Evolutionary conservation across 371 early-diverging fungal genomes (phyloP).

Genomic region (Funneliformis caledonium): DNA sequence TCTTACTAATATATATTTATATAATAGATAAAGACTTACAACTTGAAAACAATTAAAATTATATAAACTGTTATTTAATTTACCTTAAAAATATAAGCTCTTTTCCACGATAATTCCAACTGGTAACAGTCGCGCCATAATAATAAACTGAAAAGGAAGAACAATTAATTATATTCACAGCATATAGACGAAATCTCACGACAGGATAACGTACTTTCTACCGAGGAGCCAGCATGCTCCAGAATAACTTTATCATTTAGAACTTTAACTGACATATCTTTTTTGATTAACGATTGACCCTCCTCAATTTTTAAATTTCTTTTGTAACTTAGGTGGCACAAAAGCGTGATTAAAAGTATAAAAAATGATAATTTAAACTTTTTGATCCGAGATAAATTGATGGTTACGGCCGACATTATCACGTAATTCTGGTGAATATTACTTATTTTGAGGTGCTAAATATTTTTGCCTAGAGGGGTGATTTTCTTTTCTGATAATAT

Average conservation of each 20-base stretch:
- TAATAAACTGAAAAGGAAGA: conserved; percentile 59
- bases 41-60: neutral
- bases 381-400: too few species aligned
- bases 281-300: neutral
- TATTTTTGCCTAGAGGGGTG: too few species aligned
- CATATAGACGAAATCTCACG: neutral
- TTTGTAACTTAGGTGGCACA: too few species aligned
- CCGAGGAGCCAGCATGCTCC: neutral
- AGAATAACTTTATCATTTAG: conserved; percentile 21
- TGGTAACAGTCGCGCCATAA: conserved; percentile 81
- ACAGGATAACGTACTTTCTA: neutral
- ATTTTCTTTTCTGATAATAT: too few species aligned
- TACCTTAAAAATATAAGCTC: conserved; percentile 84
- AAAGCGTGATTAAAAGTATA: too few species aligned
- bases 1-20: conserved; percentile 49
- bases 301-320: too few species aligned
- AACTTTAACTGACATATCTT: conserved; percentile 22
- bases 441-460: too few species aligned
- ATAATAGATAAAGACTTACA: neutral
- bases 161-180: neutral
- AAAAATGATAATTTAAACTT: too few species aligned
- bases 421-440: too few species aligned
- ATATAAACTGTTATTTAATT: neutral
- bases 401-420: too few species aligned
- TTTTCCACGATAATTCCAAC: conserved; percentile 67